A percentile compares a stretch with the other conserved stretches of the same genome.
Conservation (phyloP, 768 basidiomycete genomes). For the Podaxis rugospora region DNA sequence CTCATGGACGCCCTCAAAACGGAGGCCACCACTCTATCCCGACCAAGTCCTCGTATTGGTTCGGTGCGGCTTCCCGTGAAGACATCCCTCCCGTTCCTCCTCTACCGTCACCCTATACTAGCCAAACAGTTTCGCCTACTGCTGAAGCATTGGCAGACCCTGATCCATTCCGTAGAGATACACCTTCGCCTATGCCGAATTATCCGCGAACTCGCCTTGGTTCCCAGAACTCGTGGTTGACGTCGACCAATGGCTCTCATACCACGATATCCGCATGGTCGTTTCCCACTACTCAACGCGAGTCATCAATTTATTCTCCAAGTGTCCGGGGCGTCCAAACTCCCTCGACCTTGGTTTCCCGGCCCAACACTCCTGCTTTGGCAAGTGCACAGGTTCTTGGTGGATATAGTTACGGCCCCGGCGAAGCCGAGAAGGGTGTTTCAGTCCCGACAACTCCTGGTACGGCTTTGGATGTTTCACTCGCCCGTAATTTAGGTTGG, state of each 20-base stretch:
- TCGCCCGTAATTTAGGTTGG: conserved; percentile 57
- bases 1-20: conserved; percentile 27
- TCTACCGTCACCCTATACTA: conserved; percentile 52
- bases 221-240: conserved; percentile 74
- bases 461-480: conserved; percentile 50
- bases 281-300: conserved; percentile 47
- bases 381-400: conserved; percentile 60
- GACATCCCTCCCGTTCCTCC: conserved; percentile 67
- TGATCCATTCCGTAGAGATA: conserved; percentile 62
- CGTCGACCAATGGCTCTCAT: conserved; percentile 55
- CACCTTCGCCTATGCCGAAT: conserved; percentile 33
- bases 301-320: conserved; percentile 27
- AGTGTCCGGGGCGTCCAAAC: conserved; percentile 41
- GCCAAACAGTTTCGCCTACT: conserved; percentile 36
- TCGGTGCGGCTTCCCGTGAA: conserved; percentile 41
- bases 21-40: conserved; percentile 40
- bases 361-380: conserved; percentile 49
- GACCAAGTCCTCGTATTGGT: conserved; percentile 62
- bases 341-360: conserved; percentile 34
- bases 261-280: conserved; percentile 64
- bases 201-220: conserved; percentile 46
- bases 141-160: conserved; percentile 37
- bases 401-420: conserved; percentile 60
- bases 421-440: conserved; percentile 49
- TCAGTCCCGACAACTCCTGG: conserved; percentile 37